Evolutionary conservation across 495 filamentous ascomycete species (phyloP).

Genomic region (Friedmanniomyces endolithicus): DNA sequence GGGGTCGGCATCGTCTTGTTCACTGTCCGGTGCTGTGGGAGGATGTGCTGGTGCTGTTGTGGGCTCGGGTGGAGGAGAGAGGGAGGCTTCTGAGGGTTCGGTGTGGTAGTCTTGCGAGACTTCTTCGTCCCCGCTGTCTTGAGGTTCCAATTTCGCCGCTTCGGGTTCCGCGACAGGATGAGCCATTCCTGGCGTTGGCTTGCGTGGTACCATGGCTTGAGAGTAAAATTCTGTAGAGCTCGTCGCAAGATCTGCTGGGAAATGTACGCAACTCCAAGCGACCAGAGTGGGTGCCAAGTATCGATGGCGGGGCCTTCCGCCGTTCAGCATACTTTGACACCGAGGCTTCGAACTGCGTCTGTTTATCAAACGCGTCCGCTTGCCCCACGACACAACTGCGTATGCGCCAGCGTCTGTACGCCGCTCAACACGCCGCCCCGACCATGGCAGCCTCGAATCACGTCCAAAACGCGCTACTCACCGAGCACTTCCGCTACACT

Average conservation of each 20-base stretch:
- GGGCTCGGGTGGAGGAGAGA: neutral
- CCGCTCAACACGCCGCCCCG: neutral
- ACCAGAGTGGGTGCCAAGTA: too few relatives aligned
- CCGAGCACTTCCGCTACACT: constrained; percentile 91
- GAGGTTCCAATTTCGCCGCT: too few relatives aligned
- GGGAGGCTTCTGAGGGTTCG: neutral
- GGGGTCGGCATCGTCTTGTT: neutral
- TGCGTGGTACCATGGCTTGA: neutral
- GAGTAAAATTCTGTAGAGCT: neutral
- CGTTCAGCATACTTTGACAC: too few relatives aligned
- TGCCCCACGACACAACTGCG: neutral
- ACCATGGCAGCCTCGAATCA: constrained; percentile 36
- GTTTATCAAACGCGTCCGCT: neutral
- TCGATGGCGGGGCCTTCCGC: too few relatives aligned
- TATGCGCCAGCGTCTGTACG: neutral
- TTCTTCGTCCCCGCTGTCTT: too few relatives aligned
- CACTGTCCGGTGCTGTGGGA: neutral
- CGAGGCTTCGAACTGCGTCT: neutral
- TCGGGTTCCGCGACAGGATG: too few relatives aligned
- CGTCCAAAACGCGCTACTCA: constrained; percentile 63
- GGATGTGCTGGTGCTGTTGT: too few relatives aligned
- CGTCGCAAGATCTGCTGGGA: neutral
- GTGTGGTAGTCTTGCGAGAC: constrained; percentile 6
- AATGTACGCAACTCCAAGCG: too few relatives aligned
- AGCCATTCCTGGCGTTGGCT: neutral